phyloP scores from a whole-genome alignment of 1,284 basidiomycete species.

The Uromyces viciae-fabae region DNA sequence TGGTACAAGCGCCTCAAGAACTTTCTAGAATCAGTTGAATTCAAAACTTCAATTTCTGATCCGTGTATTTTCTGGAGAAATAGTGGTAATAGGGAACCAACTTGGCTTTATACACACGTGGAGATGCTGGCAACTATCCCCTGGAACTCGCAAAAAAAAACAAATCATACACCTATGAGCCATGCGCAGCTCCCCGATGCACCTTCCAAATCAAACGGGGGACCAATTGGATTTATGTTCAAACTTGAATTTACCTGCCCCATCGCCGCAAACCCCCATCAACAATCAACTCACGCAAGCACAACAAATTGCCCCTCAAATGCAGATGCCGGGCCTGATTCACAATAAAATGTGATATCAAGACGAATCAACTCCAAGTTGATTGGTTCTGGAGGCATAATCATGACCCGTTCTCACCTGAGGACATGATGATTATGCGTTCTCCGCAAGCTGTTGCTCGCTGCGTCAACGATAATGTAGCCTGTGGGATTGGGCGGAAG shows the following conservation, averaged over 20 bases:
- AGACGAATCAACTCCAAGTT: neutral
- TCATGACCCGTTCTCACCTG: neutral
- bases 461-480: neutral
- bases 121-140: neutral
- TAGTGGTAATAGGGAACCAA: no score
- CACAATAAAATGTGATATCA: neutral
- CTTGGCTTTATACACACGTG: no score
- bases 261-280: neutral
- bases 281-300: neutral
- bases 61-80: no score
- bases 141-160: neutral
- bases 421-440: neutral
- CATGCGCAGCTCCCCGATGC: neutral
- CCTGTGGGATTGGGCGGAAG: neutral
- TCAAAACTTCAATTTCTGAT: no score
- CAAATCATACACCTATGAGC: neutral
- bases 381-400: neutral
- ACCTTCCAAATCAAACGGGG: neutral
- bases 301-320: neutral
- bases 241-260: slow-evolving; percentile 3
- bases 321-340: neutral
- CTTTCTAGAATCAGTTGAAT: no score
- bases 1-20: no score
- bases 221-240: no score
- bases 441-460: neutral